Conservation (phyloP, 2,329 filamentous ascomycete species). For the Exophiala sp. region DNA sequence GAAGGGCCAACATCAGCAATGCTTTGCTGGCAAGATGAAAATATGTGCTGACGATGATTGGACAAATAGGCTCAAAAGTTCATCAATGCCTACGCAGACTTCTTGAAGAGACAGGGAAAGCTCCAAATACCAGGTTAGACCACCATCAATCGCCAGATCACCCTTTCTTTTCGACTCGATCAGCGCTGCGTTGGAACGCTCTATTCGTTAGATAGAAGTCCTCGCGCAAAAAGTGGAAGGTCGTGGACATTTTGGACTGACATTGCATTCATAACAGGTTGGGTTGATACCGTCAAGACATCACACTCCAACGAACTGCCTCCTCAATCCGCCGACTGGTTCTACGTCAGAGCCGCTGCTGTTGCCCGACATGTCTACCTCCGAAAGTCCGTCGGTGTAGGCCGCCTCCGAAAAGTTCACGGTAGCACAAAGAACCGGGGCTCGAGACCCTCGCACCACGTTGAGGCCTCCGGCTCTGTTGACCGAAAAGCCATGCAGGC, state of each 20-base stretch:
- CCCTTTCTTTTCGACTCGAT: slow-evolving; percentile 4
- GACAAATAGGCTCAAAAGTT: slow-evolving; percentile 60
- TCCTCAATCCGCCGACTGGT: slow-evolving; percentile 97
- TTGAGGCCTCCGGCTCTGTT: slow-evolving; percentile 89
- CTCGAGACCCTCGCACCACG: slow-evolving; percentile 85
- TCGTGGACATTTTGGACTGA: slow-evolving; percentile 8
- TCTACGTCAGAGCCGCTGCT: slow-evolving; percentile 82
- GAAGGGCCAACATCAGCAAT: neutral
- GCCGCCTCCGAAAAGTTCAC: slow-evolving; percentile 94
- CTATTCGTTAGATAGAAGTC: neutral
- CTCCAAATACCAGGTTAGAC: slow-evolving; percentile 65
- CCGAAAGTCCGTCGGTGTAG: slow-evolving; percentile 98
- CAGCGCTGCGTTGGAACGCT: no score
- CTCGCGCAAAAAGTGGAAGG: neutral
- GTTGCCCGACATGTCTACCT: slow-evolving; percentile 98
- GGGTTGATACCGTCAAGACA: slow-evolving; percentile 99
- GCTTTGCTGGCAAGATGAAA: neutral
- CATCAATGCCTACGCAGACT: slow-evolving; percentile 64
- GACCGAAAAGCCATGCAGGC: slow-evolving; percentile 97
- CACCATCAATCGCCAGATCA: neutral
- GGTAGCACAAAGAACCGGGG: slow-evolving; percentile 97
- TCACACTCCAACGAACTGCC: slow-evolving; percentile 94
- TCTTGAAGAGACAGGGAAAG: slow-evolving; percentile 69
- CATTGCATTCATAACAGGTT: slow-evolving; percentile 56
- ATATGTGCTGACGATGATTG: slow-evolving; percentile 12